These are phyloP conservation scores for Lagenidium sp. DNA, from an alignment of 352 stramenopile species.

Conservation along the genomic window DNA sequence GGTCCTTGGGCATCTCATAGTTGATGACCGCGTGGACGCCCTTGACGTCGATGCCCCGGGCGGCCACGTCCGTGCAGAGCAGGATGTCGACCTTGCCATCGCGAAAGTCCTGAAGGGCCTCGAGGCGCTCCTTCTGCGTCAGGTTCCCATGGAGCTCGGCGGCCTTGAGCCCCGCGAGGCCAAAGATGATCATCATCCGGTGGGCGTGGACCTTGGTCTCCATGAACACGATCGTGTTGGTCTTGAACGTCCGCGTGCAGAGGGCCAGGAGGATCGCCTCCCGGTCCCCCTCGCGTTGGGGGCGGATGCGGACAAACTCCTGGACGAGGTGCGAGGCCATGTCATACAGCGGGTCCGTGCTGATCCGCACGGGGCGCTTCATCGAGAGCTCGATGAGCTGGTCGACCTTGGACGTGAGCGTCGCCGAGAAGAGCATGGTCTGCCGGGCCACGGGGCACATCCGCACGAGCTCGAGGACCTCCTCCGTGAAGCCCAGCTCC, in stretches of 20 bases:
- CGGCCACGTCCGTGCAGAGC: slow-evolving; percentile 98
- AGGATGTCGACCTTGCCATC: slow-evolving; percentile 94
- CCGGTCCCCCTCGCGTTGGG: slow-evolving; percentile 86
- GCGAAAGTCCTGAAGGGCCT: slow-evolving; percentile 95
- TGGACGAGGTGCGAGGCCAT: slow-evolving; percentile 96
- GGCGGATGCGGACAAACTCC: slow-evolving; percentile 97
- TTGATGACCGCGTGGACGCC: slow-evolving; percentile 99
- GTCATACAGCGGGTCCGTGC: slow-evolving; percentile 90
- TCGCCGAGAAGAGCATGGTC: slow-evolving; percentile 99
- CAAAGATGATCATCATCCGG: slow-evolving; percentile 95
- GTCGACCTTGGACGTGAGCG: slow-evolving; percentile 97
- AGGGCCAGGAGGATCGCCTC: slow-evolving; percentile 95
- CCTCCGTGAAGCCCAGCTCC: slow-evolving; percentile 97
- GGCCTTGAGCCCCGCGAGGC: slow-evolving; percentile 93
- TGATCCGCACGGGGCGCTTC: slow-evolving; percentile 94
- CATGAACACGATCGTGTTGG: slow-evolving; percentile 98
- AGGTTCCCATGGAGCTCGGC: slow-evolving; percentile 98
- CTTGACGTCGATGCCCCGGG: slow-evolving; percentile 96
- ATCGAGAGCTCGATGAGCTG: slow-evolving; percentile 96
- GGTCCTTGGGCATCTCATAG: slow-evolving; percentile 98
- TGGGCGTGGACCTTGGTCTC: slow-evolving; percentile 97
- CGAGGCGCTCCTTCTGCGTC: slow-evolving; percentile 92
- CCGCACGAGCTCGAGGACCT: slow-evolving; percentile 95
- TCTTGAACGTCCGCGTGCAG: slow-evolving; percentile 92
- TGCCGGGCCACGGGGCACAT: slow-evolving; percentile 93